Evolutionary conservation across 176 grass and related monocot genomes (phyloP).

Genomic region (Ensete ventricosum): DNA sequence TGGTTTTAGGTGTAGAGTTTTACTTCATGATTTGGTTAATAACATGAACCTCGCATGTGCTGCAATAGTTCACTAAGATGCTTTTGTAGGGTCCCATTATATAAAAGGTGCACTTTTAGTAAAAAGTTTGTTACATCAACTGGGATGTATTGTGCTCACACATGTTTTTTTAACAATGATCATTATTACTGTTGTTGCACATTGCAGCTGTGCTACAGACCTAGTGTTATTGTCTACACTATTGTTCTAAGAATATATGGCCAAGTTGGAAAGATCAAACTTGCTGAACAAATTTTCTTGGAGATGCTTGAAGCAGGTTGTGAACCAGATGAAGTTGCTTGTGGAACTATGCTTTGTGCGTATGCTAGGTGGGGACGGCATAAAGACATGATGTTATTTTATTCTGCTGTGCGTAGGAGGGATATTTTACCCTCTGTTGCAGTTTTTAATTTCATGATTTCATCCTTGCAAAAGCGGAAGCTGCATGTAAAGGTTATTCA

Average conservation of each 20-base stretch:
- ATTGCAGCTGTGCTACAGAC: conserved; percentile 75
- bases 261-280: conserved; percentile 54
- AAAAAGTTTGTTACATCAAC: neutral
- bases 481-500: conserved; percentile 56
- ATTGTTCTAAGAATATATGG: conserved; percentile 67
- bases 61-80: neutral
- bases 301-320: conserved; percentile 86
- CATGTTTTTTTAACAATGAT: neutral
- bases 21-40: too few species aligned
- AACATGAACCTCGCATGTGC: neutral
- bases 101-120: neutral
- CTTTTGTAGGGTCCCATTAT: neutral
- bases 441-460: conserved; percentile 88
- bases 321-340: conserved; percentile 77
- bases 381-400: conserved; percentile 83
- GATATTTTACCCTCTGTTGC: conserved; percentile 47
- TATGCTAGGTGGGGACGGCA: conserved; percentile 74
- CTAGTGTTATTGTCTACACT: conserved; percentile 80
- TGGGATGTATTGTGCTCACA: neutral
- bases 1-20: too few species aligned
- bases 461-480: conserved; percentile 90
- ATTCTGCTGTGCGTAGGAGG: conserved; percentile 42
- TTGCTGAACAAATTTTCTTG: conserved; percentile 73
- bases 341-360: conserved; percentile 76
- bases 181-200: conserved; percentile 1